Percentiles rank a stretch among this genome's conserved stretches.
Evolutionary conservation across 2,329 filamentous ascomycete genomes (phyloP).

Genomic region (Penicillium sp.): DNA sequence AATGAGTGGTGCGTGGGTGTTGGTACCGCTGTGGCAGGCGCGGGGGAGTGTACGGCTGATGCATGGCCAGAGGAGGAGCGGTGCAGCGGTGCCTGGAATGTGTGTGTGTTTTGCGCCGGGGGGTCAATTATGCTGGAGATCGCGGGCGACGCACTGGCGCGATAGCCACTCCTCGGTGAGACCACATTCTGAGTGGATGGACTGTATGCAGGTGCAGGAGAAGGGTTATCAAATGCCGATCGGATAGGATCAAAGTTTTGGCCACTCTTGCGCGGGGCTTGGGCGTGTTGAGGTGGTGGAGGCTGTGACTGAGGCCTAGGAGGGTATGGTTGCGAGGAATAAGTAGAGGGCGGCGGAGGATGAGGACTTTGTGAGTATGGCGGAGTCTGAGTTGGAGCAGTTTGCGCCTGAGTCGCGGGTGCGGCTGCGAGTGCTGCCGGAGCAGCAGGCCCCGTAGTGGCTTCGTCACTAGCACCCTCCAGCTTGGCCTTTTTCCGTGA

Average conservation of each 20-base stretch:
- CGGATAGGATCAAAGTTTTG: constrained; percentile 88
- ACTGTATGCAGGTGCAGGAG: constrained; percentile 39
- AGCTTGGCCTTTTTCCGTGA: constrained; percentile 48
- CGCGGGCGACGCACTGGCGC: constrained; percentile 83
- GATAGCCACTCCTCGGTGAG: constrained; percentile 50
- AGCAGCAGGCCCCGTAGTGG: constrained; percentile 9
- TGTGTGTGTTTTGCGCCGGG: constrained; percentile 31
- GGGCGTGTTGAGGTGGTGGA: constrained; percentile 38
- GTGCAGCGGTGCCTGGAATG: constrained; percentile 25
- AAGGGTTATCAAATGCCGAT: constrained; percentile 53
- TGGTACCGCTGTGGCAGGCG: constrained; percentile 22
- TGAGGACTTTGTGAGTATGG: constrained; percentile 19
- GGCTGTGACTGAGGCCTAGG: constrained; percentile 42
- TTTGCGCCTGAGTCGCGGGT: constrained; percentile 8
- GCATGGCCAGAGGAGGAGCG: constrained; percentile 28
- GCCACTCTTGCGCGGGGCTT: constrained; percentile 58
- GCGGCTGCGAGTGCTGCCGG: constrained; percentile 11
- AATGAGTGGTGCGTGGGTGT: constrained; percentile 22
- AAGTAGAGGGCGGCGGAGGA: constrained; percentile 8
- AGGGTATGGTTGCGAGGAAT: constrained; percentile 37
- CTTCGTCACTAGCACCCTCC: constrained; percentile 27
- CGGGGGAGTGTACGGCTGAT: constrained; percentile 25
- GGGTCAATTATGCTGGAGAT: constrained; percentile 87
- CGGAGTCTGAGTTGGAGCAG: constrained; percentile 8
- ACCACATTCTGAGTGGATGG: constrained; percentile 44